Evolutionary conservation across 78 protist genomes (phyloP), one percentile per base, ranked within the genome.

Genomic region (Ministeria vibrans): DNA sequence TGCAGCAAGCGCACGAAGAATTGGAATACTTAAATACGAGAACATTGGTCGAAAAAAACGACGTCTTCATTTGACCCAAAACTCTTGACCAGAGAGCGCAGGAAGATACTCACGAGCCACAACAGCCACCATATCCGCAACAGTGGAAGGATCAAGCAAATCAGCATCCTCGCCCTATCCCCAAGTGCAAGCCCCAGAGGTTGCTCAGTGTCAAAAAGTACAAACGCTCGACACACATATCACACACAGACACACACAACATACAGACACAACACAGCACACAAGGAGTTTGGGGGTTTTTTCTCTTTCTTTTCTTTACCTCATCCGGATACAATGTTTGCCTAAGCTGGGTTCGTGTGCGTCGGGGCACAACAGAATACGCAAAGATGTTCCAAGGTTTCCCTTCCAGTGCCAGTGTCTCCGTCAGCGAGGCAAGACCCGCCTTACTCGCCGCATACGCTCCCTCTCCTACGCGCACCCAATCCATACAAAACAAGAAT

Each of bases 21-120:
- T n/a, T n/a, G n/a, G n/a, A n/a, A n/a, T n/a, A n/a, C n/a, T n/a
- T n/a, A n/a, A n/a, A n/a, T n/a, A n/a, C n/a, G n/a, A n/a, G n/a
- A n/a, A n/a, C n/a, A n/a, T n/a, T n/a, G n/a, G n/a, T n/a, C n/a
- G n/a, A n/a, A n/a, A n/a, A n/a, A n/a, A n/a, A n/a, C n/a, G n/a
- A n/a, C n/a, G n/a, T n/a, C n/a, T n/a, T n/a, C n/a, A 63, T 41
- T 63, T 63, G 71, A 63, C 71, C 71, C 71, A 63, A 25, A 63
- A 63, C 18, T 34, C 71, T 7, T 63, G 71, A 4, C 71, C 71
- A n/a, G 71, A 22, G 20, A 63, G 71, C 34, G 25, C 28, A 7
- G 71, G 71, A 34, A 7, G 6, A 34, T 41, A 63, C 34, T 63
- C 71, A 7, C 43, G 28, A 41, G 71, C 71, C 2, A 63, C 71